A percentile compares a stretch with the other conserved stretches of the same genome.
phyloP scores from a whole-genome alignment of 768 basidiomycete species.

The Tubosaeta sp. region DNA sequence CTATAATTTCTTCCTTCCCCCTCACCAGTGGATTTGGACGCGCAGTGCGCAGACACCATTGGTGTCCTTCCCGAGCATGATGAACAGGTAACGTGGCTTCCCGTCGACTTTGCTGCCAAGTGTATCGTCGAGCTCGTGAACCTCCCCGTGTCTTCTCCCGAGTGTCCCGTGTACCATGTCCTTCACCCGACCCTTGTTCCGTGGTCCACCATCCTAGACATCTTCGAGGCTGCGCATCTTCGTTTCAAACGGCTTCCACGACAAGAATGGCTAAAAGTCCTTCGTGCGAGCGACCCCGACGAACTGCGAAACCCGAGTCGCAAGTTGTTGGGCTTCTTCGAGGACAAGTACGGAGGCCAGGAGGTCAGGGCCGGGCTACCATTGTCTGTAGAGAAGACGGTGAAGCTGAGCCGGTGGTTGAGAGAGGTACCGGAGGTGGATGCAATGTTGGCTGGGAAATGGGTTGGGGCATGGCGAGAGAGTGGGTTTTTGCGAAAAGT shows the following conservation, averaged over 20 bases:
- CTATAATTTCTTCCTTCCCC: too few relatives aligned
- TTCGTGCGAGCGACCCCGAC: conserved; percentile 20
- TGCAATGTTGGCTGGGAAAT: conserved; percentile 36
- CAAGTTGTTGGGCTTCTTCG: conserved; percentile 25
- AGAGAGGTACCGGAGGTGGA: conserved; percentile 14
- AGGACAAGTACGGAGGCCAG: conserved; percentile 20
- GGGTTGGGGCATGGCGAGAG: conserved; percentile 40
- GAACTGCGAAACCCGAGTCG: conserved; percentile 23
- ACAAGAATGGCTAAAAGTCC: conserved; percentile 21
- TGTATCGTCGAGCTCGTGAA: conserved; percentile 44
- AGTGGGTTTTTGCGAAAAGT: conserved; percentile 33
- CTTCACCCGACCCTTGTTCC: conserved; percentile 13
- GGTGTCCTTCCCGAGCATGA: conserved; percentile 31
- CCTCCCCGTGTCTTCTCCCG: neutral
- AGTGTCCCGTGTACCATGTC: conserved; percentile 24
- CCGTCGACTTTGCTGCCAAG: conserved; percentile 47
- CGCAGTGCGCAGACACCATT: conserved; percentile 37
- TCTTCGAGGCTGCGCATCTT: conserved; percentile 35
- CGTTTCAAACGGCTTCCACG: conserved; percentile 19
- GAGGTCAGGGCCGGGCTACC: conserved; percentile 4
- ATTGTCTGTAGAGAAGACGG: conserved; percentile 10
- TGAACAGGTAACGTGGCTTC: conserved; percentile 44
- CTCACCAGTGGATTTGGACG: conserved; percentile 1
- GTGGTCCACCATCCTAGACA: conserved; percentile 40
- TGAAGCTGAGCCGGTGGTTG: conserved; percentile 16